Evolutionary conservation across 2,329 filamentous ascomycete species (phyloP).

Genomic region (Xylaria sp.): DNA sequence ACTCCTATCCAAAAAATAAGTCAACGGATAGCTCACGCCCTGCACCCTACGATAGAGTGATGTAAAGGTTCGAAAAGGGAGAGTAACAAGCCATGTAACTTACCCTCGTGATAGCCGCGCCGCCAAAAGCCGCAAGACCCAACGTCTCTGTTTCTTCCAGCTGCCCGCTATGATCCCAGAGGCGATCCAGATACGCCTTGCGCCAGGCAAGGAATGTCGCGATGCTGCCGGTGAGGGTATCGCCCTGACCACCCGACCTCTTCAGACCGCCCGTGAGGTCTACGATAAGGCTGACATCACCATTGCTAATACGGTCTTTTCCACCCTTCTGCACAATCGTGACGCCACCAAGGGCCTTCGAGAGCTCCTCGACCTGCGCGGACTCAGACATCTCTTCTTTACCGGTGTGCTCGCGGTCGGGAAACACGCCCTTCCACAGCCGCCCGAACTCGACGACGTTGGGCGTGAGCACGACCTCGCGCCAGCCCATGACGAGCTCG

Average conservation of each 20-base stretch:
- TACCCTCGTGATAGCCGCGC: conserved; percentile 85
- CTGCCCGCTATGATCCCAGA: conserved; percentile 75
- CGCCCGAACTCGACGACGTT: conserved; percentile 94
- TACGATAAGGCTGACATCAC: conserved; percentile 76
- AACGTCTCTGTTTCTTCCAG: conserved; percentile 70
- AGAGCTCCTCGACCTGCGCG: conserved; percentile 71
- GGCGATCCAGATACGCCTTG: conserved; percentile 81
- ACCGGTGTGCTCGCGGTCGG: conserved; percentile 52
- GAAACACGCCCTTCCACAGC: conserved; percentile 79
- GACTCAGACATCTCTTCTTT: conserved; percentile 49
- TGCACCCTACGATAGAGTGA: too few species aligned
- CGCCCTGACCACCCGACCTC: conserved; percentile 92
- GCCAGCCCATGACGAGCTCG: conserved; percentile 81
- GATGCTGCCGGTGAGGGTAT: conserved; percentile 90
- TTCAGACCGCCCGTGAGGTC: conserved; percentile 87
- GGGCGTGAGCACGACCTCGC: conserved; percentile 87
- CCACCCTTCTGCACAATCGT: conserved; percentile 91
- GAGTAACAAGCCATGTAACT: conserved; percentile 47
- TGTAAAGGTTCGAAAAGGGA: not conserved
- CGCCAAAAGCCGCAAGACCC: conserved; percentile 84
- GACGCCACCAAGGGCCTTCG: conserved; percentile 83
- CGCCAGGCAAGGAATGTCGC: conserved; percentile 92
- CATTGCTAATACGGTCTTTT: conserved; percentile 86
- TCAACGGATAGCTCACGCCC: not conserved
- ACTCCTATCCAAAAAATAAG: conserved; percentile 66